These are phyloP conservation scores for Fomes fomentarius DNA, from an alignment of 1,284 basidiomycete genomes.

Conservation along the genomic window DNA sequence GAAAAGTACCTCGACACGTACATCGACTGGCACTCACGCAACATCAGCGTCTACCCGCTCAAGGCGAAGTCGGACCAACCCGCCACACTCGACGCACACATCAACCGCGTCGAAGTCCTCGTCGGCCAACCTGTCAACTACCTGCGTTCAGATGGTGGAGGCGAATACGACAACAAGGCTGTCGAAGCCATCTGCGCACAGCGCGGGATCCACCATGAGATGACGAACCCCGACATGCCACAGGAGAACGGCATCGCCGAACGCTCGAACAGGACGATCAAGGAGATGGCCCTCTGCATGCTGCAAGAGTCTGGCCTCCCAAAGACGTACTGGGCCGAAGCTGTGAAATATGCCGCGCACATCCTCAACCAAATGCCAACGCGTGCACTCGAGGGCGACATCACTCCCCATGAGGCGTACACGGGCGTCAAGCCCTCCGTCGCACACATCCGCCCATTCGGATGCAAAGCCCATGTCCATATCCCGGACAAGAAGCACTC, in stretches of 20 bases:
- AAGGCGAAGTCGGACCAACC: conserved; percentile 15
- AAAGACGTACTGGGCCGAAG: conserved; percentile 34
- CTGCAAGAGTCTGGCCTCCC: conserved; percentile 30
- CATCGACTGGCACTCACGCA: conserved; percentile 13
- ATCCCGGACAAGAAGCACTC: conserved; percentile 18
- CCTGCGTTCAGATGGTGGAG: conserved; percentile 10
- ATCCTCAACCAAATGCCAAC: conserved; percentile 22
- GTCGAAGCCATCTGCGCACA: conserved; percentile 2
- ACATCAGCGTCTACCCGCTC: conserved; percentile 10
- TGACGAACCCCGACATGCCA: conserved; percentile 17
- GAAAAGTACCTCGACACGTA: conserved; percentile 15
- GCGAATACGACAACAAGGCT: conserved; percentile 13
- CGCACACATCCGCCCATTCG: conserved; percentile 22
- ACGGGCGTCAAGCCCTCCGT: conserved; percentile 21
- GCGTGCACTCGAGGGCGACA: conserved; percentile 7
- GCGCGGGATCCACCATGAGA: conserved; percentile 21
- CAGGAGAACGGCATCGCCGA: conserved; percentile 34
- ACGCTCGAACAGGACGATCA: conserved; percentile 1
- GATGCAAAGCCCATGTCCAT: conserved; percentile 24
- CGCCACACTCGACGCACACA: conserved; percentile 2
- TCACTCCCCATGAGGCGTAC: conserved; percentile 23
- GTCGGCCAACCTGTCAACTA: conserved; percentile 40
- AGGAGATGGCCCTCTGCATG: background rate
- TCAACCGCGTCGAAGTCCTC: conserved; percentile 31
- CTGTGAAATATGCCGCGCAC: conserved; percentile 18